Percentiles rank a stretch among this genome's conserved stretches.
Evolutionary conservation across 73 alveolate genomes (phyloP).

Genomic region (Effrenium voratum): DNA sequence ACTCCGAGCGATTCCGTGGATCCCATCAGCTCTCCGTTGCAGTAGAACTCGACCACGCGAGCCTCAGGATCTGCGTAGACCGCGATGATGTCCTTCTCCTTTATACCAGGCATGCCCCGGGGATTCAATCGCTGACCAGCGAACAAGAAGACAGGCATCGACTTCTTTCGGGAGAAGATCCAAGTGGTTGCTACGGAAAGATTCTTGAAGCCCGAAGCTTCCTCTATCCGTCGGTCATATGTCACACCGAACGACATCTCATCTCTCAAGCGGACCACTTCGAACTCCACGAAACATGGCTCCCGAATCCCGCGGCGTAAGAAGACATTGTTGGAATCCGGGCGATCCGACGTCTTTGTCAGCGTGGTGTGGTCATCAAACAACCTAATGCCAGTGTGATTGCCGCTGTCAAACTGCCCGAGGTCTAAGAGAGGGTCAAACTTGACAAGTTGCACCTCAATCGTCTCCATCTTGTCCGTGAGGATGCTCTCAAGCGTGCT

Average conservation of each 20-base stretch:
- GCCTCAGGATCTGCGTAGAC: slow-evolving; percentile 36
- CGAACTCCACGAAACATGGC: slow-evolving; percentile 26
- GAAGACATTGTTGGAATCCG: slow-evolving; percentile 20
- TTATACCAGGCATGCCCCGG: not conserved
- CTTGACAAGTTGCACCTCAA: slow-evolving; percentile 15
- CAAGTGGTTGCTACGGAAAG: not conserved
- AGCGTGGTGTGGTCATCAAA: not conserved
- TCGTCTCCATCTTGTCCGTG: not conserved
- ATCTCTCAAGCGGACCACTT: not conserved
- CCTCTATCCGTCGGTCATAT: not conserved
- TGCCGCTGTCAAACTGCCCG: not conserved
- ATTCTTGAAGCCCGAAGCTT: not conserved
- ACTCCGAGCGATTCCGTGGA: not conserved
- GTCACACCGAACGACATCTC: slow-evolving; percentile 40
- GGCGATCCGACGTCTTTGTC: not conserved
- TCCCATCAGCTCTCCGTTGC: slow-evolving; percentile 38
- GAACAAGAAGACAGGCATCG: slow-evolving; percentile 23
- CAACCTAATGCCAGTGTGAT: not conserved
- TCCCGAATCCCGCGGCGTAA: slow-evolving; percentile 4
- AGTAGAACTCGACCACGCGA: slow-evolving; percentile 50
- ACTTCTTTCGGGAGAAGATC: not conserved
- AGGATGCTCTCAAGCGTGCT: not conserved
- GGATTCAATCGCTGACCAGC: not conserved
- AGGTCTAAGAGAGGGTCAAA: not conserved
- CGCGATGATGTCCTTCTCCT: slow-evolving; percentile 1